Conservation (phyloP, 2,329 filamentous ascomycete genomes). For the Colletotrichum kahawae region DNA sequence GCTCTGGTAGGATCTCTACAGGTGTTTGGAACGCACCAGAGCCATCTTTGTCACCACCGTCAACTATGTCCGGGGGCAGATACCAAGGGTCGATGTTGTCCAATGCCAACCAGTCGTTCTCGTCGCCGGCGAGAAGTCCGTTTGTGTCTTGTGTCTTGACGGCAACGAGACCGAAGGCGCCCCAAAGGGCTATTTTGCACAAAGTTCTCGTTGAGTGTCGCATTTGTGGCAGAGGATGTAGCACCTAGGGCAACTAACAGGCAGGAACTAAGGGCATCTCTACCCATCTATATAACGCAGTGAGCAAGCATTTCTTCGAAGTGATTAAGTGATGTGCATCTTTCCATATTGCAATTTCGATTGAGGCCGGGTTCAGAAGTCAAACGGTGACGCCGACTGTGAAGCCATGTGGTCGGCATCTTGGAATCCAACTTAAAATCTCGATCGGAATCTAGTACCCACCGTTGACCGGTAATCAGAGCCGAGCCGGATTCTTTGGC, state of each 20-base stretch:
- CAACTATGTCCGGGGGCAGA: background rate
- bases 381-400: background rate
- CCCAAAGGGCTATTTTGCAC: background rate
- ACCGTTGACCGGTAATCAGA: background rate
- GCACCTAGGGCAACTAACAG: background rate
- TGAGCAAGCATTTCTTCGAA: rapidly evolving
- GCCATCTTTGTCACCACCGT: background rate
- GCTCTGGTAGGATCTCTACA: rapidly evolving
- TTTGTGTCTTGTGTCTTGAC: background rate
- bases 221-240: background rate
- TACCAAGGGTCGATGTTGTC: background rate
- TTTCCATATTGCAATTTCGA: background rate
- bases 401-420: background rate
- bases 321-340: rapidly evolving
- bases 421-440: background rate
- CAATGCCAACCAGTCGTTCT: background rate
- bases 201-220: background rate
- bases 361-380: background rate
- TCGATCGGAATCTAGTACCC: background rate
- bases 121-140: background rate
- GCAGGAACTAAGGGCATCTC: rapidly evolving
- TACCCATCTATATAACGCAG: background rate
- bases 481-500: background rate
- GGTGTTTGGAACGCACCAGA: background rate
- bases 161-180: background rate